Evolutionary conservation across 2,329 filamentous ascomycete species (phyloP).

Genomic region (Alternaria triticina): DNA sequence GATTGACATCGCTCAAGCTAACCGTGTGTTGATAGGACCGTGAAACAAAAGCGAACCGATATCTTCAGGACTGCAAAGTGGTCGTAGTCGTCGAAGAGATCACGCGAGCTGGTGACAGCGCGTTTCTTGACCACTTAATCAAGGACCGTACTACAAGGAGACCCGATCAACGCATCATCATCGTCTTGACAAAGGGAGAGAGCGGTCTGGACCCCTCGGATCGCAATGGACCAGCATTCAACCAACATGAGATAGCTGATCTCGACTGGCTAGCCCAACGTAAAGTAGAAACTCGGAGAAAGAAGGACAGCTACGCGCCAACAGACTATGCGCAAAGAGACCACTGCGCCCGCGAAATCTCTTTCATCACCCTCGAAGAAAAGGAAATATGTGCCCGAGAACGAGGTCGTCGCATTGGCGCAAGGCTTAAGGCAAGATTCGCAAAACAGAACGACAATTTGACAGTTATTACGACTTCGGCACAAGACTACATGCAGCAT

Average conservation of each 20-base stretch:
- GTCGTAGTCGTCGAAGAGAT: not conserved
- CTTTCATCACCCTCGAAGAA: not conserved
- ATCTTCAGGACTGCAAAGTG: not conserved
- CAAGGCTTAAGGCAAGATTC: not conserved
- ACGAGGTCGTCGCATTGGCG: not conserved
- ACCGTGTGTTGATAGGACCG: not conserved
- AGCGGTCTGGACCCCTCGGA: not conserved
- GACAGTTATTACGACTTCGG: not conserved
- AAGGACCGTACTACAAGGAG: not conserved
- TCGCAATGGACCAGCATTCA: not conserved
- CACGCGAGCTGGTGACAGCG: not conserved
- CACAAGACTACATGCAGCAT: not conserved
- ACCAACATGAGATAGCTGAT: not conserved
- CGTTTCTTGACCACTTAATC: not conserved
- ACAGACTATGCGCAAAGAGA: not conserved
- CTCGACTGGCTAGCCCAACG: not conserved
- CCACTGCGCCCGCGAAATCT: not conserved
- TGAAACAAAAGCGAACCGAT: not conserved
- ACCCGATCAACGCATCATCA: not conserved
- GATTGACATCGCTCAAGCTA: not conserved
- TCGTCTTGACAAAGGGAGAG: not conserved
- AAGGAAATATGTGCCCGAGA: not conserved
- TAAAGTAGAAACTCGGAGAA: not conserved
- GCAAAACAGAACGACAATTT: not conserved
- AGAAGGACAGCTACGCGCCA: not conserved